Evolutionary conservation across 2,329 filamentous ascomycete species (phyloP), one percentile per base, ranked within the genome.

Genomic region (Epicoccum nigrum): DNA sequence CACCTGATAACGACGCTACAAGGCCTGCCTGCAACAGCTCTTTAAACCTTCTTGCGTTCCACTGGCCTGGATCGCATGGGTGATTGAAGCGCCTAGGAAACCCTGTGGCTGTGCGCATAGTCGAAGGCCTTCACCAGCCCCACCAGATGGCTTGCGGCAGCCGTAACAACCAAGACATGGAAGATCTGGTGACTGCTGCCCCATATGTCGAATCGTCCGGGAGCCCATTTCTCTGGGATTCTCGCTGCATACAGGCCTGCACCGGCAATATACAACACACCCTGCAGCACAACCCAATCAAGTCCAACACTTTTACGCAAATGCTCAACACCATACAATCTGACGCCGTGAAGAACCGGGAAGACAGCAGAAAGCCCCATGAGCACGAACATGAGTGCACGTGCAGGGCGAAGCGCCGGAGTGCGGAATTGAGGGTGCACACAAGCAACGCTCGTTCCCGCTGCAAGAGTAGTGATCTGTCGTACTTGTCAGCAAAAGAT

Each of bases 131-230:
- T 88, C 23, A 89, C 70, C 75, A 97, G 81, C 40, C 90, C 92
- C 44, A 86, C 86, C 53, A 97, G 78, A 77, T 99, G 94, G 19
- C 88, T 83, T 1, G 83, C 82, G 0, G 91, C 93, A 0, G 94
- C 94, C 54, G 92, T 73, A 13, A 97, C 79, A 21, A 99, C 92
- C 58, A 94, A 82, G 31, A 96, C 78, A 76, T 99, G 94, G 73
- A 99, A 99, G 58, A 99, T 88, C 76, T 99, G 94, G 74, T 99
- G 94, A 16, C 91, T 96, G 69, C 87, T 92, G 30, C 94, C 93
- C 83, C 89, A 89, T 43, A 97, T 89, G 74, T 99, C 94, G 67
- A 93, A 97, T 7, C 73, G 79, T 1, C 91, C 90, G 0, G 93
- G 94, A 35, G 78, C 83, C 65, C 82, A 84, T 53, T 90, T 82